Base-by-base conservation (phyloP, 129 eudicot genomes). In the Flaveria brownii region DNA sequence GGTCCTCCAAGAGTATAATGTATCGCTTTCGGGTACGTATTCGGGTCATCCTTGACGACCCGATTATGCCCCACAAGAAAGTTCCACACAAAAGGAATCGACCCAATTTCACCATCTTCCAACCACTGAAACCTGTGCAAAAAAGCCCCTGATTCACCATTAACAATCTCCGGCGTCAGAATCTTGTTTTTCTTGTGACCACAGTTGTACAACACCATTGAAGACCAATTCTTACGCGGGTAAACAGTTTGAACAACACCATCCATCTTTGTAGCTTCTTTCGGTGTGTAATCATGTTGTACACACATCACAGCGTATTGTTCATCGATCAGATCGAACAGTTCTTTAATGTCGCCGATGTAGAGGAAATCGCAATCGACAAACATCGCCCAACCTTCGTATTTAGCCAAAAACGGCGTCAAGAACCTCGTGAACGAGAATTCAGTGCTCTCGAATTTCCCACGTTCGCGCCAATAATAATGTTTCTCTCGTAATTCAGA, bases 1-100 rank as follows among this genome's bases (percentile, higher is more conserved):
- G 99, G 99, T 54, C 97, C 99, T 1, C 99, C 99, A 2, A 91
- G 87, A 2, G 99, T 94, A 55, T 94, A 94, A 83, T 94, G 99
- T 56, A 94, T 84, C 0, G 99, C 99, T 79, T 84, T 94, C 0
- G 99, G 99, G 42, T 25, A 81, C 0, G 97, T 88, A 64, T 55
- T 75, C 52, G 74, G 57, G 74, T 89, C 91, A 18, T 77, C 90
- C 59, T 91, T 81, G 45, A 81, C 92, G 62, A 87, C 97, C 89
- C 63, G 76, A 22, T 94, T 91, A 85, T 94, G 97, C 33, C 99
- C 99, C 71, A 94, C 99, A 16, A 94, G 93, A 76, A 94, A 94
- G 57, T 94, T 94, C 99, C 99, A 94, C 65, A 94, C 96, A 76
- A 94, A 94, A 11, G 99, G 96, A 50, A 94, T 70, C 61, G 82